These are phyloP conservation scores for Apiospora malaysiana DNA, from an alignment of 2,329 filamentous ascomycete genomes.

Conservation along the genomic window DNA sequence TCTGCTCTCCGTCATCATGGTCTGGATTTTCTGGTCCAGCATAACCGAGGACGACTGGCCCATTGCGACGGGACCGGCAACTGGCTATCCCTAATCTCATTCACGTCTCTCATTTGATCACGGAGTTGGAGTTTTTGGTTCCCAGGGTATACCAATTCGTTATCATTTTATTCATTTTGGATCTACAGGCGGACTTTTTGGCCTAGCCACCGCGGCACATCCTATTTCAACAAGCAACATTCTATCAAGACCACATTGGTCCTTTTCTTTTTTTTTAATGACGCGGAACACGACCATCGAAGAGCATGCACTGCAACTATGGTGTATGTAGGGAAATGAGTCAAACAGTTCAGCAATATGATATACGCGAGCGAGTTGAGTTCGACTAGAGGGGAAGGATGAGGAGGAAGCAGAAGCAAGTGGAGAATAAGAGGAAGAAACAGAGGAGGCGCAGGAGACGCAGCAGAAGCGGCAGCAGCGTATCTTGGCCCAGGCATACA, in stretches of 20 bases:
- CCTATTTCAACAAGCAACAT: constrained; percentile 1
- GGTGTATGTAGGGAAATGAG: not conserved
- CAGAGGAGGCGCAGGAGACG: no score
- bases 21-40: constrained; percentile 98
- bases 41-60: constrained; percentile 99
- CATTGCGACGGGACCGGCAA: constrained; percentile 50
- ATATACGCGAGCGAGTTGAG: constrained; percentile 29
- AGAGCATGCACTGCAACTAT: not conserved
- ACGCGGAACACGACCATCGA: constrained; percentile 5
- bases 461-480: constrained; percentile 6
- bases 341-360: constrained; percentile 25
- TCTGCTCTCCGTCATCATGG: constrained; percentile 76
- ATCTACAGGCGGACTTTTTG: constrained; percentile 29
- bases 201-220: not conserved
- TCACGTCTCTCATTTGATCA: constrained; percentile 32
- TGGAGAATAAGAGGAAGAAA: no score
- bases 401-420: not conserved
- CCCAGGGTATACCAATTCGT: constrained; percentile 38
- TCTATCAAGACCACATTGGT: not conserved
- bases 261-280: constrained; percentile 12
- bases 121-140: constrained; percentile 42
- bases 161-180: constrained; percentile 29
- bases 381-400: constrained; percentile 22
- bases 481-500: constrained; percentile 30
- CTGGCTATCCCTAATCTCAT: constrained; percentile 44